Percentiles rank a stretch among this genome's conserved stretches.
Conservation (phyloP, 768 basidiomycete species). For the Udeniomyces megalosporus region DNA sequence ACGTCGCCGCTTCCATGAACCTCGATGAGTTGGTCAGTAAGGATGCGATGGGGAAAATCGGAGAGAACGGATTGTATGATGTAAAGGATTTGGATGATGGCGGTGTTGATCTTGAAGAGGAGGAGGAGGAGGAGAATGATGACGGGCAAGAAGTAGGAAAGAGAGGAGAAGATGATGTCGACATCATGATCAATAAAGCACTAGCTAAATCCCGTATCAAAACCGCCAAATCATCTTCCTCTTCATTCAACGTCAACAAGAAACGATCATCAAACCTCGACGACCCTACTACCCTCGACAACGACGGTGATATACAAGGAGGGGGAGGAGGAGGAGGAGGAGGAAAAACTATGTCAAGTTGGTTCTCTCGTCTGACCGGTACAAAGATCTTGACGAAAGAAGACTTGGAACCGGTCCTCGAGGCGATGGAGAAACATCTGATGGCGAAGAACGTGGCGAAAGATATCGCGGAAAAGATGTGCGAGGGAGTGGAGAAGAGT, state of each 20-base stretch:
- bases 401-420: constrained; percentile 73
- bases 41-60: constrained; percentile 52
- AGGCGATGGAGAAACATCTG: constrained; percentile 90
- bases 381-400: constrained; percentile 63
- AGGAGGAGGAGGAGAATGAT: constrained; percentile 29
- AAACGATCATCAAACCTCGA: too few species aligned
- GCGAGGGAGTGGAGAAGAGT: constrained; percentile 78
- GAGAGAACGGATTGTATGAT: constrained; percentile 50
- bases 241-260: background rate
- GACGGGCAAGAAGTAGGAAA: constrained; percentile 34
- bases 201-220: constrained; percentile 20
- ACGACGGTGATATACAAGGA: too few species aligned
- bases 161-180: constrained; percentile 24
- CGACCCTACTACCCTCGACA: too few species aligned
- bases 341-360: background rate
- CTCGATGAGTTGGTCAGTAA: constrained; percentile 26
- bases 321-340: background rate
- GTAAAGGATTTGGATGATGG: constrained; percentile 73
- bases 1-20: background rate
- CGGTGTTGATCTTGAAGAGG: constrained; percentile 29
- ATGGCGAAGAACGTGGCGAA: constrained; percentile 98
- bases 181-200: constrained; percentile 21
- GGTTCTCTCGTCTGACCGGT: constrained; percentile 63
- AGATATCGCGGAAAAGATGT: constrained; percentile 86
- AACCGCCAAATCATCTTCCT: background rate